phyloP scores from a whole-genome alignment of 768 basidiomycete species.

The Tylopilus plumbeoviolaceoides region DNA sequence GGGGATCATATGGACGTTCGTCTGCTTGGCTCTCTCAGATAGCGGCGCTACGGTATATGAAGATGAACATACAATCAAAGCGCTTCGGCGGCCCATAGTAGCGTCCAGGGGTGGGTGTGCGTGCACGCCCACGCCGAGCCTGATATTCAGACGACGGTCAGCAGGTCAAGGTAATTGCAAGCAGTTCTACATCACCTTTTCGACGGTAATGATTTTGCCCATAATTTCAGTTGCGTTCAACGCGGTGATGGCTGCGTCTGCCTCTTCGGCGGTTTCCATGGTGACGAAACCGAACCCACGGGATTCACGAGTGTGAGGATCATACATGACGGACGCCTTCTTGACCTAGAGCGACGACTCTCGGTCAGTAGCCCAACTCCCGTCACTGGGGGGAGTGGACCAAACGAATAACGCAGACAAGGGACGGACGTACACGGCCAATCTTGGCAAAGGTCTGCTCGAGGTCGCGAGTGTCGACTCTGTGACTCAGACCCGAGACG shows the following conservation, averaged over 20 bases:
- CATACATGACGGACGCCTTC: constrained; percentile 69
- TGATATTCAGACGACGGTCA: constrained; percentile 26
- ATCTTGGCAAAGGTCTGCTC: constrained; percentile 86
- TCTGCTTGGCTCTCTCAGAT: constrained; percentile 36
- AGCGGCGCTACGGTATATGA: background rate
- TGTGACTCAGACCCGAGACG: constrained; percentile 54
- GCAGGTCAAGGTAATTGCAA: background rate
- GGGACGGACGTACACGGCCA: constrained; percentile 60
- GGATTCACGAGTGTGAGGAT: constrained; percentile 67
- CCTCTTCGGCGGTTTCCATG: constrained; percentile 81
- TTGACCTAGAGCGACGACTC: constrained; percentile 37
- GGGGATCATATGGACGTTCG: constrained; percentile 87
- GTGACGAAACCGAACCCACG: constrained; percentile 89
- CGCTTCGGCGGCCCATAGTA: constrained; percentile 94
- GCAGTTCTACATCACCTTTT: constrained; percentile 53
- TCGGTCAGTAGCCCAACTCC: constrained; percentile 4
- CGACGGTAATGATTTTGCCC: constrained; percentile 86
- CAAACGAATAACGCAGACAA: background rate
- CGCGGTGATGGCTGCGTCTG: constrained; percentile 84
- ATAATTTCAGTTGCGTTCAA: constrained; percentile 80
- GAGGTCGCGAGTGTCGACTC: constrained; percentile 78
- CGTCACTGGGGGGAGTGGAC: background rate
- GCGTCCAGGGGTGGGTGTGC: constrained; percentile 89
- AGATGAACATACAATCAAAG: constrained; percentile 47
- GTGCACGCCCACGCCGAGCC: constrained; percentile 87